These are phyloP conservation scores for Plasmodium vinckei DNA, from an alignment of 169 alveolate genomes.

Conservation along the genomic window DNA sequence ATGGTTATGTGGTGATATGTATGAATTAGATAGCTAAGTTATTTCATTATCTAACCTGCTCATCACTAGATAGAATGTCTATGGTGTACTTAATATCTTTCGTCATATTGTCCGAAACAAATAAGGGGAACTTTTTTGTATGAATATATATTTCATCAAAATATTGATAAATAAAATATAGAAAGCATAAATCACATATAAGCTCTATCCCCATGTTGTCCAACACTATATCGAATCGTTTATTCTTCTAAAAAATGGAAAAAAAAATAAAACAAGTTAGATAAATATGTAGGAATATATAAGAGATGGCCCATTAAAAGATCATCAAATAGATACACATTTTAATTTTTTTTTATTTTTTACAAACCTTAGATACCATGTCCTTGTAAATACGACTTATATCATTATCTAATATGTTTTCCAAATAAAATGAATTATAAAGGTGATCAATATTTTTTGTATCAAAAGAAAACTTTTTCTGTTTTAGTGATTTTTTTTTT, in stretches of 20 bases:
- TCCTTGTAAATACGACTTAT: slow-evolving; percentile 18
- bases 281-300: background rate
- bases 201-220: slow-evolving; percentile 72
- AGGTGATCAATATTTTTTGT: slow-evolving; percentile 27
- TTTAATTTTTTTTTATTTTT: no score
- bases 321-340: no score
- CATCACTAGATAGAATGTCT: slow-evolving; percentile 21
- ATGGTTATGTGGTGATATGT: background rate
- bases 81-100: slow-evolving; percentile 47
- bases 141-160: slow-evolving; percentile 53
- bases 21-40: background rate
- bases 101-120: slow-evolving; percentile 62
- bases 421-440: slow-evolving; percentile 34
- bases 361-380: slow-evolving; percentile 28
- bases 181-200: slow-evolving; percentile 53
- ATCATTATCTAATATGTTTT: slow-evolving; percentile 28
- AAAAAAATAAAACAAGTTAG: background rate
- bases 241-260: background rate
- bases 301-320: background rate
- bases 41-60: slow-evolving; percentile 16
- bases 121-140: slow-evolving; percentile 48
- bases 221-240: slow-evolving; percentile 61
- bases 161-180: slow-evolving; percentile 15
- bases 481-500: slow-evolving; percentile 38
- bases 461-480: slow-evolving; percentile 43